Base-by-base conservation (phyloP, 2,329 filamentous ascomycete genomes). In the Clonostachys sp. region DNA sequence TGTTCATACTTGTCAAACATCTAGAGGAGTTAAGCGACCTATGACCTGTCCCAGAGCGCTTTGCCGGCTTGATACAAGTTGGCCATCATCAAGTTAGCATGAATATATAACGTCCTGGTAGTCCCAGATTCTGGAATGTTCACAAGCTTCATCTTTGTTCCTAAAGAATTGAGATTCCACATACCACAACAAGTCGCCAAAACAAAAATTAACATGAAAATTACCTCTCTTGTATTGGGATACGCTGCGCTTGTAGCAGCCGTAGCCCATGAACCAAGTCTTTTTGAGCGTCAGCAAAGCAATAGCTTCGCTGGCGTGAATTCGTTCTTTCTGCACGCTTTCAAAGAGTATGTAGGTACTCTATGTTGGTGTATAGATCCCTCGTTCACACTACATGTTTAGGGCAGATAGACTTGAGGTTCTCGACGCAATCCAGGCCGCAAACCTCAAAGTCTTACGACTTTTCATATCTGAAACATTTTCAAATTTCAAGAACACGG, bases 391-490 rank as follows among this genome's bases (percentile, higher is more conserved):
- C 35, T 30, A 44, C 17, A 30, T 12, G 13, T 14, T 33, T 18
- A 46, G 45, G 45, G 13, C 14, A 16, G 45, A 42, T 33, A 41
- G 45, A 24, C 30, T 46, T 20, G 45, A 46, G 20, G 45, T 46
- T 8, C 45, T 46, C 16, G 45, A 46, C 34, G 45, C 45, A 13
- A 42, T 46, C 33, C 38, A 42, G n/a, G 45, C 20, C 14, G 45
- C 45, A 33, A 39, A 46, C 18, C 30, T 42, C 12, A 46, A 46
- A 24, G 45, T 46, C 30, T 24, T 46, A 30, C 20, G 39, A 33
- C 45, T 46, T 14, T 46, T 46, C 45, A 42, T 46, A n/a, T 46
- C 39, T n/a, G 45, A 42, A 20, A 46, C 45, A 24, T 46, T 46
- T n/a, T 14, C 18, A 10, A 20, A 46, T 24, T 46, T 42, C 18